Conservation (phyloP, 192 early-diverging fungal genomes). For the Podila epigama region DNA sequence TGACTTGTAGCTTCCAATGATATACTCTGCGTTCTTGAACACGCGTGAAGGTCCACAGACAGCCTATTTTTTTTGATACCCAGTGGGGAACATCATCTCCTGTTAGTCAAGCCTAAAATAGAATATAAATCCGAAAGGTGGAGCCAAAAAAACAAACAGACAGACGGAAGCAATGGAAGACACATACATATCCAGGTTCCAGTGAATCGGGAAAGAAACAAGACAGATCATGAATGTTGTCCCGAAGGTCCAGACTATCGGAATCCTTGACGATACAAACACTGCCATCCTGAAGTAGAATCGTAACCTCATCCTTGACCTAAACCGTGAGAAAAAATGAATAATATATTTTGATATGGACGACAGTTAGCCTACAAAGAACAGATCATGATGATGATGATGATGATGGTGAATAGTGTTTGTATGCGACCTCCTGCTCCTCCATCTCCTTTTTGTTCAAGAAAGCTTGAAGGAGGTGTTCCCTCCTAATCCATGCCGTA, state of each 20-base stretch:
- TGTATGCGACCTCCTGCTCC: no score
- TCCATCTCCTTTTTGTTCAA: no score
- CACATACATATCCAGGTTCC: conserved; percentile 34
- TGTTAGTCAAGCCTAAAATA: no score
- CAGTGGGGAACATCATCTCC: no score
- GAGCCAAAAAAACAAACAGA: background rate
- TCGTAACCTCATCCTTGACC: conserved; percentile 48
- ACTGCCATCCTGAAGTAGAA: conserved; percentile 27
- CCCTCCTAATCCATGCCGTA: no score
- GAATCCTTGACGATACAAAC: conserved; percentile 45
- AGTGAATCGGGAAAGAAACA: conserved; percentile 46
- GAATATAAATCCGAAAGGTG: no score
- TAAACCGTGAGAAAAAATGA: no score
- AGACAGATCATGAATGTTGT: conserved; percentile 40
- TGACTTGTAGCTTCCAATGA: conserved; percentile 17
- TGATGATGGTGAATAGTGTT: no score
- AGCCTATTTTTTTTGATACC: conserved; percentile 11
- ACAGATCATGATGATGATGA: no score
- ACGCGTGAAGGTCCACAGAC: conserved; percentile 27
- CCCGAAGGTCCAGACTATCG: conserved; percentile 37
- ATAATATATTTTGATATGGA: no score
- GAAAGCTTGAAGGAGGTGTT: no score
- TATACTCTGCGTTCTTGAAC: conserved; percentile 32
- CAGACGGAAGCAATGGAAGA: background rate
- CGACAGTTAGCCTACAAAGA: no score